Conservation (phyloP, 768 basidiomycete species). For the Multifurca ochricompacta region DNA sequence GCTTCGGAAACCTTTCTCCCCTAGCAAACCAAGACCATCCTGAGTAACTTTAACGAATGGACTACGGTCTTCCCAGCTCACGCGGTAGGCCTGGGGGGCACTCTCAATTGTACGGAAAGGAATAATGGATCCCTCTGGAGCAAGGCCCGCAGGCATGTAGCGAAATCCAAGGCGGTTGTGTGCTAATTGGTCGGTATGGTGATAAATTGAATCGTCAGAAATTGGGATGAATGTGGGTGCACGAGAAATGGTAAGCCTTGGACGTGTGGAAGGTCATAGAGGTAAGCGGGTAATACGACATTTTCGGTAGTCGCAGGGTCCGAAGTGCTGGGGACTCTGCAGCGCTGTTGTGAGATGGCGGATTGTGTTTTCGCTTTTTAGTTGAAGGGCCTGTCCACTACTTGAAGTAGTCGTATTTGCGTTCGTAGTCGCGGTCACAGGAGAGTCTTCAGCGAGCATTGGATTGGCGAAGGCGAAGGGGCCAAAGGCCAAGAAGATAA, state of each 20-base stretch:
- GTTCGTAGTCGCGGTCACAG: conserved; percentile 11
- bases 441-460: conserved; percentile 26
- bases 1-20: conserved; percentile 86
- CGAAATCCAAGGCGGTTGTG: conserved; percentile 74
- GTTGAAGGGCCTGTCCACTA: conserved; percentile 3
- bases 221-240: conserved; percentile 60
- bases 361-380: conserved; percentile 21
- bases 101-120: conserved; percentile 79
- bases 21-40: conserved; percentile 67
- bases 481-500: conserved; percentile 15
- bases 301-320: conserved; percentile 33
- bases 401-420: too few relatives aligned
- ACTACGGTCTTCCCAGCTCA: conserved; percentile 90
- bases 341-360: conserved; percentile 20
- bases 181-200: conserved; percentile 61
- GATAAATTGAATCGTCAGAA: conserved; percentile 48
- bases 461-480: too few relatives aligned
- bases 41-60: conserved; percentile 70
- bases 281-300: conserved; percentile 52
- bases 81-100: conserved; percentile 57
- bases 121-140: conserved; percentile 44
- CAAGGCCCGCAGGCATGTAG: conserved; percentile 73
- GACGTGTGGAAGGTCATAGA: conserved; percentile 59
- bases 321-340: conserved; percentile 29
- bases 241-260: conserved; percentile 66